Conservation (phyloP, 306 rosid species). For the Castanea crenata region DNA sequence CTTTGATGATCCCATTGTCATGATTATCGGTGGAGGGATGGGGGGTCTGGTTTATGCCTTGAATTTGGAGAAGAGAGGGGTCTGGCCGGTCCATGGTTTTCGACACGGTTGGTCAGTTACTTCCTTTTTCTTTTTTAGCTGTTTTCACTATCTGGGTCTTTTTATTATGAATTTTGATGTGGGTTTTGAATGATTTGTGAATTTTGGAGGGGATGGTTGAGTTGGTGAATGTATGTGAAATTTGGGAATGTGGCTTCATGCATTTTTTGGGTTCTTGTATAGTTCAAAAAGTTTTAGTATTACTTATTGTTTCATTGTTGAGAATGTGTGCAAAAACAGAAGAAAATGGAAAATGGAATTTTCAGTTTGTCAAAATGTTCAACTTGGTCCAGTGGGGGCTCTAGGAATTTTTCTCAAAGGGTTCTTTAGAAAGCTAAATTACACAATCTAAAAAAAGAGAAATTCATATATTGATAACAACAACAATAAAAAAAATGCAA, state of each 20-base stretch:
- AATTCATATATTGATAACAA: too few relatives aligned
- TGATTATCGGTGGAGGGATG: constrained; percentile 84
- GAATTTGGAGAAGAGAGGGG: constrained; percentile 63
- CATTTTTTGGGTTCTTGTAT: too few relatives aligned
- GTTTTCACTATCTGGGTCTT: background rate
- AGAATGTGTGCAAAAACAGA: background rate
- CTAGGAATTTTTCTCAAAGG: too few relatives aligned
- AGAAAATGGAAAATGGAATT: background rate
- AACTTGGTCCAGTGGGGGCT: background rate
- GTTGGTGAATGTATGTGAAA: background rate
- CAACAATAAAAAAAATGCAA: too few relatives aligned
- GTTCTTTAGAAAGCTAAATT: too few relatives aligned
- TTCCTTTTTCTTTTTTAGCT: background rate
- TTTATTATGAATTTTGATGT: background rate
- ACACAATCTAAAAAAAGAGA: too few relatives aligned
- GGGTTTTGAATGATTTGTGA: too few relatives aligned
- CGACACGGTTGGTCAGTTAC: constrained; percentile 61
- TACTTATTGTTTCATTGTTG: background rate
- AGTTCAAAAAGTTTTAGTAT: background rate
- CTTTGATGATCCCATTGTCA: constrained; percentile 68
- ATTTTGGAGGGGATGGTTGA: background rate
- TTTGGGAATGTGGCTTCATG: too few relatives aligned
- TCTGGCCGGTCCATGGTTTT: constrained; percentile 61
- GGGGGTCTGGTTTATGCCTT: constrained; percentile 70
- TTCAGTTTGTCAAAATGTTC: background rate